Percentiles rank a stretch among this genome's conserved stretches.
phyloP scores from a whole-genome alignment of 495 filamentous ascomycete species.

The Entonaema liquescens region DNA sequence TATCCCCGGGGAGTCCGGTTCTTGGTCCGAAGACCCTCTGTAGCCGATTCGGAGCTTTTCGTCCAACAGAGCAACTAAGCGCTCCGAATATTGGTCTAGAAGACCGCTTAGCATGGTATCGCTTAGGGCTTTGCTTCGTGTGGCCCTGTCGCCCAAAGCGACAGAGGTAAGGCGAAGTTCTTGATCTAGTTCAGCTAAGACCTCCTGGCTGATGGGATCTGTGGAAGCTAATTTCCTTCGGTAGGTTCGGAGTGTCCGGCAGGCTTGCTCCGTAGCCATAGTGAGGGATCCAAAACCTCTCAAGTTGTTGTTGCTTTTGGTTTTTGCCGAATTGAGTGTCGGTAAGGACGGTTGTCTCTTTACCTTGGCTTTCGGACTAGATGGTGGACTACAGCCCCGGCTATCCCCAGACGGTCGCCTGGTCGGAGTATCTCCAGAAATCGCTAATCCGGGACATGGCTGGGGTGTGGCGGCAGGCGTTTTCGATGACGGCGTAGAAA shows the following conservation, averaged over 20 bases:
- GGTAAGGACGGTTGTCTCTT: slow-evolving; percentile 64
- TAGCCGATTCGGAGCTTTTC: slow-evolving; percentile 65
- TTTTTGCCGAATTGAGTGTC: slow-evolving; percentile 61
- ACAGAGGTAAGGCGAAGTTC: slow-evolving; percentile 80
- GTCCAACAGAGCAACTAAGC: slow-evolving; percentile 73
- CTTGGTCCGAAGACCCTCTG: slow-evolving; percentile 39
- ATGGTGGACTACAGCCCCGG: slow-evolving; percentile 55
- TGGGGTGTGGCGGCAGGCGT: slow-evolving; percentile 48
- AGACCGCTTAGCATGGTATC: slow-evolving; percentile 68
- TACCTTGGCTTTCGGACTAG: slow-evolving; percentile 55
- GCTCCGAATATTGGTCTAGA: slow-evolving; percentile 76
- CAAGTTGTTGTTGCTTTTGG: slow-evolving; percentile 61
- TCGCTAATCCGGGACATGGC: slow-evolving; percentile 41
- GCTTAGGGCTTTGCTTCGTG: slow-evolving; percentile 61
- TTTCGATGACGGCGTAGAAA: slow-evolving; percentile 42
- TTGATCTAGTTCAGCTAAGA: slow-evolving; percentile 76
- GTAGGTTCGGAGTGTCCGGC: slow-evolving; percentile 80
- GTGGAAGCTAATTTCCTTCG: slow-evolving; percentile 79
- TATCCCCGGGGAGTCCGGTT: slow-evolving; percentile 43
- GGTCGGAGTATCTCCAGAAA: slow-evolving; percentile 52
- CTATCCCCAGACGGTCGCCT: slow-evolving; percentile 51
- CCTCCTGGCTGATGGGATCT: slow-evolving; percentile 68
- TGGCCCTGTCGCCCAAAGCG: slow-evolving; percentile 68
- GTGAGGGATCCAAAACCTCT: slow-evolving; percentile 70
- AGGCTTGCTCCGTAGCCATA: slow-evolving; percentile 80